phyloP scores from a whole-genome alignment of 768 basidiomycete genomes.

The Goffeauzyma gilvescens region DNA sequence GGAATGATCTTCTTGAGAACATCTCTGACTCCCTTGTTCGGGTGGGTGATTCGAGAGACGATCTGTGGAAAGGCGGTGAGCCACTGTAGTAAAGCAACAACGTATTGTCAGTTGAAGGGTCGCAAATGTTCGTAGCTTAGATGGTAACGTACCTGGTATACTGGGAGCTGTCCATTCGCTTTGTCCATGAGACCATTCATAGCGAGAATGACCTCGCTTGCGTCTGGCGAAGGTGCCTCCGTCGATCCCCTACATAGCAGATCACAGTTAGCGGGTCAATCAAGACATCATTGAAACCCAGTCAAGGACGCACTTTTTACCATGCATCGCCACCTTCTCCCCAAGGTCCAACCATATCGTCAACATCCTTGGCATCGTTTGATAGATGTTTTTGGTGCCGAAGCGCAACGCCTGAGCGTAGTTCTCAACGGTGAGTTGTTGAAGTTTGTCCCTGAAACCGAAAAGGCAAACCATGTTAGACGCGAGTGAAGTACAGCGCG shows the following conservation, averaged over 20 bases:
- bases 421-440: slow-evolving; percentile 39
- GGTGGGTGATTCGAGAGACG: slow-evolving; percentile 74
- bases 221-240: too few species aligned
- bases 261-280: too few species aligned
- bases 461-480: too few species aligned
- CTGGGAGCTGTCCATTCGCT: slow-evolving; percentile 45
- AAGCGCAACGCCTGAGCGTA: slow-evolving; percentile 52
- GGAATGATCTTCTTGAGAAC: slow-evolving; percentile 50
- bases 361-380: slow-evolving; percentile 77
- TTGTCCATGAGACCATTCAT: slow-evolving; percentile 41
- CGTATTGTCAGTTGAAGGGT: background rate
- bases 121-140: background rate
- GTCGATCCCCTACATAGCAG: too few species aligned
- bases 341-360: slow-evolving; percentile 88
- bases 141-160: slow-evolving; percentile 48
- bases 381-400: slow-evolving; percentile 91
- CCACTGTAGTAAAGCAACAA: slow-evolving; percentile 48
- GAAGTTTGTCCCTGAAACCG: too few species aligned
- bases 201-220: too few species aligned
- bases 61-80: slow-evolving; percentile 91
- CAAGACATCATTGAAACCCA: too few species aligned
- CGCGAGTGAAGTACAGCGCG: background rate
- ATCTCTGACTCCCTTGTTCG: slow-evolving; percentile 42
- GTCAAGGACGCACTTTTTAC: slow-evolving; percentile 12
- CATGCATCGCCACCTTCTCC: too few species aligned